Evolutionary conservation across 768 basidiomycete genomes (phyloP), one percentile per base, ranked within the genome.

Genomic region (Suillus decipiens): DNA sequence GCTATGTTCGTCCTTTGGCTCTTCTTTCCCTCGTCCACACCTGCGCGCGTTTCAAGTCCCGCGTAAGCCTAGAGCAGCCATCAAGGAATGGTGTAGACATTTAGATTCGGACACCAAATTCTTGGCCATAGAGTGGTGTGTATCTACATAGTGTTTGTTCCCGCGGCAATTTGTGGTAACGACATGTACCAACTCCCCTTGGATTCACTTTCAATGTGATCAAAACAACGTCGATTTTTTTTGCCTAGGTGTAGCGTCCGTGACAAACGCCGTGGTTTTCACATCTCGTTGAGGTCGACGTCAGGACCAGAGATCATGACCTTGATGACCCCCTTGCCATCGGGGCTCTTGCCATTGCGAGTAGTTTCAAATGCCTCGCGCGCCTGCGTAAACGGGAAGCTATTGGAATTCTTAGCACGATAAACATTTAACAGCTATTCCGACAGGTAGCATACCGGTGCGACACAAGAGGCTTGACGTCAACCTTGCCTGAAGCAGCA

Each of bases 301-400:
- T 82, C 89, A 45, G 92, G 92, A 5, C 93, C 92, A 51, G 89
- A 89, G 68, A 96, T 94, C 66, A 96, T 88, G 39, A 85, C 88
- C 77, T 97, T 96, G 72, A 96, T 96, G 47, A 95, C 88, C 41
- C 84, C 84, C 75, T 89, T 92, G 53, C 95, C 96, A 71, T 98
- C 92, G 61, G 84, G 80, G 55, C 93, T 89, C 81, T 89, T 92
- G 34, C 95, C 94, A 19, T 78, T 74, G 64, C 86, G 84, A 39
- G 91, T 97, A 12, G 89, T 86, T 62, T 90, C 79, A 83, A 98
- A 97, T 1, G 95, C 96, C 55, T 80, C 79, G 34, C 84, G 75
- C 55, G 95, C 93, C 11, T 94, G 82, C 42, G 87, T 81, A 73
- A 98, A 98, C 43, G 81, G 72, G 77, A 85, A 94, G 28, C 90